Percentiles rank a stretch among this genome's conserved stretches.
These are phyloP conservation scores for Chimonanthus praecox DNA, from an alignment of 164 flowering plant genomes.

Conservation along the genomic window DNA sequence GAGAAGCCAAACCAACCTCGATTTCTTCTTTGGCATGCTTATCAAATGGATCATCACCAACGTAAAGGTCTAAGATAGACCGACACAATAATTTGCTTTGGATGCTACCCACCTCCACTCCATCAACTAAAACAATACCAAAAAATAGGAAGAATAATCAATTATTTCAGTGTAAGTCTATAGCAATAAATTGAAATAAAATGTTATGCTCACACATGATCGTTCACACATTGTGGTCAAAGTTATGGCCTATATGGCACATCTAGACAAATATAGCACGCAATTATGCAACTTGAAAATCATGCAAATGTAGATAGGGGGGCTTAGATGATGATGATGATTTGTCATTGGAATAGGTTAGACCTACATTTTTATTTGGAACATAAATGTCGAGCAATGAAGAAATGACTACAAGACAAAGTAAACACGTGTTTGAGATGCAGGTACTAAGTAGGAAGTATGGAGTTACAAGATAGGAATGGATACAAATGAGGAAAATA, in stretches of 20 bases:
- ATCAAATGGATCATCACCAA: constrained; percentile 88
- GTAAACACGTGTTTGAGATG: not conserved
- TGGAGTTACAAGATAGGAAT: too few species aligned
- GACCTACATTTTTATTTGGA: not conserved
- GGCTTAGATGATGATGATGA: not conserved
- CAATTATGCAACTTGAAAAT: not conserved
- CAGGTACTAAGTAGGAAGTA: too few species aligned
- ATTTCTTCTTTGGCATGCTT: constrained; percentile 66
- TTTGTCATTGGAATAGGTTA: not conserved
- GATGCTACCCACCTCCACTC: constrained; percentile 71
- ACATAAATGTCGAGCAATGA: not conserved
- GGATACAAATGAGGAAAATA: too few species aligned
- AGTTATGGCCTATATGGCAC: not conserved
- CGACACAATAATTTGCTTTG: constrained; percentile 74
- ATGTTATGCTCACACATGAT: not conserved
- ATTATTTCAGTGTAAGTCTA: not conserved
- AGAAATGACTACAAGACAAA: not conserved
- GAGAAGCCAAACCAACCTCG: constrained; percentile 44
- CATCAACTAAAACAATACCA: constrained; percentile 59
- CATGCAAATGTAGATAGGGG: too few species aligned
- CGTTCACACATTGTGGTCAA: not conserved
- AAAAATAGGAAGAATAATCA: not conserved
- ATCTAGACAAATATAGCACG: not conserved
- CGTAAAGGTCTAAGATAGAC: constrained; percentile 75
- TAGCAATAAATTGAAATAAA: not conserved